Base-by-base conservation (phyloP, 2,329 filamentous ascomycete genomes). In the Kalmusia sp. region DNA sequence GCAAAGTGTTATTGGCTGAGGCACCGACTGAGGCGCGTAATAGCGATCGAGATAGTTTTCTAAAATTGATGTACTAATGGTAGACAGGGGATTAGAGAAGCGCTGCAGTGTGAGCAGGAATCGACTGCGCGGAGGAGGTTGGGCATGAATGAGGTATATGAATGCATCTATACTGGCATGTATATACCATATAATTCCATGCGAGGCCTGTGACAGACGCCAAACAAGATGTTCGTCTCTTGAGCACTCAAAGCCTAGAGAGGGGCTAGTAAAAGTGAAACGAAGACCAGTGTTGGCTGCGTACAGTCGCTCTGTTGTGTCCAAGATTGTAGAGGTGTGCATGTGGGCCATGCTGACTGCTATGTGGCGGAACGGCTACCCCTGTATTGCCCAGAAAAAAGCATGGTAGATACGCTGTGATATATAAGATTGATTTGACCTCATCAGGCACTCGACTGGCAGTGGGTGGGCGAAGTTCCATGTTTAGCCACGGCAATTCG, bases 41-140 rank as follows among this genome's bases (percentile, higher is more conserved):
- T 39, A 49, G 19, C 43, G 43, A 28, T 40, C 35, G 34, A 48
- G 34, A 33, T 27, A 51, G 15, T 41, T 48, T 51, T 43, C 28
- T 47, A 30, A 41, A 6, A 35, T 19, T 12, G 27, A 44, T 14
- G 60, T 54, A 22, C 47, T 52, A 5, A 52, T 41, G 25, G 57
- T 50, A 4, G 44, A 41, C n/a, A 49, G 19, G 4, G 34, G 27
- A 12, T 19, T 33, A 30, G 17, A 31, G 28, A 33, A 34, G 41
- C 41, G 19, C 9, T 44, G 28, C 34, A 33, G 17, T 34, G 19
- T 22, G 14, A 21, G 5, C 9, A 6, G 25, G 28, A 44, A 33
- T 44, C 27, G 24, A 44, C n/a, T 11, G 17, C n/a, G 28, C 4
- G 19, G 40, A 21, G 28, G 22, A 17, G 24, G 12, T 30, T n/a